phyloP scores from a whole-genome alignment of 2,329 filamentous ascomycete species.

The Colletotrichum sp. region DNA sequence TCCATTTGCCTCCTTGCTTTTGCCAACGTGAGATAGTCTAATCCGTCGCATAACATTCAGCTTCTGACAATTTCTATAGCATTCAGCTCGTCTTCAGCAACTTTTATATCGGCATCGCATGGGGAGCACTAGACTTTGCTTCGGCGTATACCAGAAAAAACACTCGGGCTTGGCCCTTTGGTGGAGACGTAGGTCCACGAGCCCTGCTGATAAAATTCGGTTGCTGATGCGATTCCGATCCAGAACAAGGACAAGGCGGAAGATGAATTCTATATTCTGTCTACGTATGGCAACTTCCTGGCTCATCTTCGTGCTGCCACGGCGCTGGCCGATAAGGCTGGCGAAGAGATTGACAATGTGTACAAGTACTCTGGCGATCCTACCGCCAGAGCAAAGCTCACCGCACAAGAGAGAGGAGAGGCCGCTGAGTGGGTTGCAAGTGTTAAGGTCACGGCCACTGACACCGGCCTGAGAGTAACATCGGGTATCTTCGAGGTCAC shows the following conservation, averaged over 20 bases:
- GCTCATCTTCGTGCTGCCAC: slow-evolving; percentile 66
- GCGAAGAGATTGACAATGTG: slow-evolving; percentile 49
- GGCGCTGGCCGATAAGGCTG: slow-evolving; percentile 62
- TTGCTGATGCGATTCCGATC: background rate
- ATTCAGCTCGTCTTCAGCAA: slow-evolving; percentile 72
- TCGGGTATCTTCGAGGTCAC: slow-evolving; percentile 69
- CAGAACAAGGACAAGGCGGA: slow-evolving; percentile 59
- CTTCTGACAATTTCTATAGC: slow-evolving; percentile 26
- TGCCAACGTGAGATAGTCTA: slow-evolving; percentile 53
- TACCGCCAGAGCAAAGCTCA: slow-evolving; percentile 47
- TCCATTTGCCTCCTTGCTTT: slow-evolving; percentile 60
- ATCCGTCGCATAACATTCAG: too few relatives aligned
- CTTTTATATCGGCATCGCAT: slow-evolving; percentile 69
- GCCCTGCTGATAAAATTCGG: background rate
- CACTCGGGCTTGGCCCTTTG: slow-evolving; percentile 69
- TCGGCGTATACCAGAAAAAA: slow-evolving; percentile 59
- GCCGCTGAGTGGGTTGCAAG: slow-evolving; percentile 67
- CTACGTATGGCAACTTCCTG: slow-evolving; percentile 67
- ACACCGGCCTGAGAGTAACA: slow-evolving; percentile 63
- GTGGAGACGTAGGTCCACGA: slow-evolving; percentile 54
- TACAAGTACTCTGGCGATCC: slow-evolving; percentile 45
- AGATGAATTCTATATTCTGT: slow-evolving; percentile 71
- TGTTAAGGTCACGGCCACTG: slow-evolving; percentile 67
- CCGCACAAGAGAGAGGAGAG: slow-evolving; percentile 59
- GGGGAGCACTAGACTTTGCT: slow-evolving; percentile 61